These are phyloP conservation scores for Rhamnella rubrinervis DNA, from an alignment of 331 rosid species.

Conservation along the genomic window DNA sequence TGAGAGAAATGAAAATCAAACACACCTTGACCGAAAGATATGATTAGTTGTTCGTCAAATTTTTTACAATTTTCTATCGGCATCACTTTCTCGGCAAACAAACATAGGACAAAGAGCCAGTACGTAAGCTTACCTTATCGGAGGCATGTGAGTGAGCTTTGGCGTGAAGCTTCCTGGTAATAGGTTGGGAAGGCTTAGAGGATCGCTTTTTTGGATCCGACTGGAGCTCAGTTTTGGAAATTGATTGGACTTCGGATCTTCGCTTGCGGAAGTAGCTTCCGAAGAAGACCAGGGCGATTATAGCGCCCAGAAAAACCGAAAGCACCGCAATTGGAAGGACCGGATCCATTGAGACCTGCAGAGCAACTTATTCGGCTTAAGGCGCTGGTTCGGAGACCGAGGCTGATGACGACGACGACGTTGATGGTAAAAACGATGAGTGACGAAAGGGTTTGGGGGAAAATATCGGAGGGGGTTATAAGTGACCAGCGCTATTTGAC, in stretches of 20 bases:
- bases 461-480: too few species aligned
- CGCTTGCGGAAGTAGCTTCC: constrained; percentile 59
- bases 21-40: too few species aligned
- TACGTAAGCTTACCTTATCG: constrained; percentile 53
- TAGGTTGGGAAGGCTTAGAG: constrained; percentile 39
- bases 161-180: constrained; percentile 50
- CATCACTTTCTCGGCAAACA: constrained; percentile 17
- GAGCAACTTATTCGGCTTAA: neutral
- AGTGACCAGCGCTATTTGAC: neutral
- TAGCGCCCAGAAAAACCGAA: constrained; percentile 66
- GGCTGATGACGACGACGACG: neutral
- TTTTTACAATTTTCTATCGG: neutral
- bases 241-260: constrained; percentile 71
- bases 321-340: constrained; percentile 38
- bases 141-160: constrained; percentile 63
- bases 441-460: neutral
- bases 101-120: neutral
- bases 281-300: constrained; percentile 67
- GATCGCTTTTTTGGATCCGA: constrained; percentile 45
- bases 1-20: neutral
- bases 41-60: neutral
- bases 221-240: constrained; percentile 55
- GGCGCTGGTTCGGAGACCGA: neutral
- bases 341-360: constrained; percentile 58
- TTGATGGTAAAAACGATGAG: neutral